phyloP scores from a whole-genome alignment of 768 basidiomycete species.

The Galerina sulciceps region DNA sequence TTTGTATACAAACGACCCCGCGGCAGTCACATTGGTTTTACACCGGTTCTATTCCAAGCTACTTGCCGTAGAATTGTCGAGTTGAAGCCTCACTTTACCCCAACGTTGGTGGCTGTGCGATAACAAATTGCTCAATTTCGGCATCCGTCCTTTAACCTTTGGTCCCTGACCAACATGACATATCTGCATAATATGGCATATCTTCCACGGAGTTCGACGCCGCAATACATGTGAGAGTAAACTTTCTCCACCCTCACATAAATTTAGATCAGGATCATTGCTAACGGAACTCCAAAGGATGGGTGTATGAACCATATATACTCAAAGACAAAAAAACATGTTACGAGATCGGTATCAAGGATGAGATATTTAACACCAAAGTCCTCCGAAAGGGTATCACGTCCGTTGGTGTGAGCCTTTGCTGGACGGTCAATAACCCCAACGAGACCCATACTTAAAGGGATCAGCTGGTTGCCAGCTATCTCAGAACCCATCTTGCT shows the following conservation, averaged over 20 bases:
- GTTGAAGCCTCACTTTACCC: too few relatives aligned
- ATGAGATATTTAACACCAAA: neutral
- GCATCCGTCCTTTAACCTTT: neutral
- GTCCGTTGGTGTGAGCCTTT: constrained; percentile 12
- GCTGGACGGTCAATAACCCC: constrained; percentile 5
- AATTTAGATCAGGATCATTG: neutral
- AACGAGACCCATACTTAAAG: constrained; percentile 7
- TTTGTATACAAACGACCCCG: too few relatives aligned
- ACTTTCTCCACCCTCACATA: constrained; percentile 3
- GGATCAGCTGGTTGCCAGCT: neutral
- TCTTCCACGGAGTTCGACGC: neutral
- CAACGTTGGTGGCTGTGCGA: neutral
- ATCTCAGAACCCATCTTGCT: neutral
- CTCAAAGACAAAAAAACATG: constrained; percentile 5
- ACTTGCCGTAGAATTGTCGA: too few relatives aligned
- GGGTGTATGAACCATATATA: neutral
- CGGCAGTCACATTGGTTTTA: too few relatives aligned
- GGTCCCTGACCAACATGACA: neutral
- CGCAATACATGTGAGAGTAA: constrained; percentile 1
- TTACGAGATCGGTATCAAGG: constrained; percentile 11
- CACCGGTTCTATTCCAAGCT: too few relatives aligned
- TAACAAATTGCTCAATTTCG: neutral
- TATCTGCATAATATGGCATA: neutral
- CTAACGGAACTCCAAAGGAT: neutral
- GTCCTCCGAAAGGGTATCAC: constrained; percentile 7